Conservation (phyloP, 257 asterid genomes). For the Nyctanthes arbortristis region DNA sequence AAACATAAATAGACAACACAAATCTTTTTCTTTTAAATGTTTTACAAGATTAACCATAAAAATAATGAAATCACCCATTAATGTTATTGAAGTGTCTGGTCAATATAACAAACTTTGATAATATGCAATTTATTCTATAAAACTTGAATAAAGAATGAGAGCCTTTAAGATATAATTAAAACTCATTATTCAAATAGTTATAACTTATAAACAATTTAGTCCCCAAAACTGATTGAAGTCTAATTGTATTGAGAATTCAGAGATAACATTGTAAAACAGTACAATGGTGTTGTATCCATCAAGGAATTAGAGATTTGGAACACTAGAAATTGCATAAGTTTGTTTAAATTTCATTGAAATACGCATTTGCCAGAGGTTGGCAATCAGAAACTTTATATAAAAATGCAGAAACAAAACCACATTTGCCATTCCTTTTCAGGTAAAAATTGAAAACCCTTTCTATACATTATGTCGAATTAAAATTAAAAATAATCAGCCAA, state of each 20-base stretch:
- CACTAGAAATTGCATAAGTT: not conserved
- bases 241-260: not conserved
- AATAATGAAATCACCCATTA: not conserved
- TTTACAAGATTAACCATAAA: constrained; percentile 10
- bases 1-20: not conserved
- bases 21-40: not conserved
- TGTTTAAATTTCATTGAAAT: not conserved
- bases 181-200: not conserved
- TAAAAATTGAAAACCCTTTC: not conserved
- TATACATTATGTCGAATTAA: not conserved
- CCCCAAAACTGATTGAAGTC: not conserved
- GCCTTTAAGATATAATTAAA: not conserved
- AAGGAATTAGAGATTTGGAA: not conserved
- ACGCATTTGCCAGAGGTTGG: not conserved
- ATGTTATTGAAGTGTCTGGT: not conserved
- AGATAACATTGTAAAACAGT: not conserved
- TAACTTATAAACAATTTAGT: not conserved
- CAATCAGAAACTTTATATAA: not conserved
- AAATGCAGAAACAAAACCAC: not conserved
- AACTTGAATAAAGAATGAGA: not conserved
- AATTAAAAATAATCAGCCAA: not conserved
- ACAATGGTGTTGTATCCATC: not conserved
- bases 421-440: not conserved
- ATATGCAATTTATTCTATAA: not conserved
- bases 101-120: not conserved